Evolutionary conservation across 1,139 yeast genomes (phyloP), one percentile per base, ranked within the genome.

Genomic region (Candida tetrigidarum): DNA sequence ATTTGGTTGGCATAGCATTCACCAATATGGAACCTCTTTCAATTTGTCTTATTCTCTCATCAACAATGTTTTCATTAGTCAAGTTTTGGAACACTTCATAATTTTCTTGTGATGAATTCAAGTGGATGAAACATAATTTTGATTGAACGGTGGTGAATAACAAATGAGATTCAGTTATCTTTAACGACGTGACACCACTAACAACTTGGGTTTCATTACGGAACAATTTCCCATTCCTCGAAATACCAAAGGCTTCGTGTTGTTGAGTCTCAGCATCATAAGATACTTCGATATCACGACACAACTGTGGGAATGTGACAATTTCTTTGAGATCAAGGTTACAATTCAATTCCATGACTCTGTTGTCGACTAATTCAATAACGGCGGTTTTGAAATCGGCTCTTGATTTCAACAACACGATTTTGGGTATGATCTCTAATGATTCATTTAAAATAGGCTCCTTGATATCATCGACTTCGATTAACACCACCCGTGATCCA

Each of bases 1-100:
- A 84, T 48, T 81, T 86, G 0, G 96, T 82, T 1, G 98, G 97
- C 60, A 91, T 84, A 1, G 82, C 83, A 37, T 93, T 75, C 1
- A 93, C 89, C 42, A 95, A 67, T 26, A 86, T 57, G 0, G 97
- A 89, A 1, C 99, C 99, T 51, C 97, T 78, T 66, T 95, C 99
- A 45, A 95, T 84, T 46, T 85, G 82, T 55, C 99, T 81, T 18
- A 87, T 76, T 66, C 97, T 81, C 66, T 93, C 99, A 62, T 91
- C 97, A 14, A 74, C 69, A 10, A 48, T 47, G 41, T 49, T 49
- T 35, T 57, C 59, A 39, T 57, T 49, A 35, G 56, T 51, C 38
- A 55, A 51, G 14, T 60, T 56, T 35, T 51, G 56, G 35, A 56
- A 53, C 2, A 51, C 48, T 42, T 63, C 63, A 36, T 60, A 59